A percentile compares a stretch with the other conserved stretches of the same genome.
Conservation (phyloP, 306 rosid species). For the Dalbergia cochinchinensis region DNA sequence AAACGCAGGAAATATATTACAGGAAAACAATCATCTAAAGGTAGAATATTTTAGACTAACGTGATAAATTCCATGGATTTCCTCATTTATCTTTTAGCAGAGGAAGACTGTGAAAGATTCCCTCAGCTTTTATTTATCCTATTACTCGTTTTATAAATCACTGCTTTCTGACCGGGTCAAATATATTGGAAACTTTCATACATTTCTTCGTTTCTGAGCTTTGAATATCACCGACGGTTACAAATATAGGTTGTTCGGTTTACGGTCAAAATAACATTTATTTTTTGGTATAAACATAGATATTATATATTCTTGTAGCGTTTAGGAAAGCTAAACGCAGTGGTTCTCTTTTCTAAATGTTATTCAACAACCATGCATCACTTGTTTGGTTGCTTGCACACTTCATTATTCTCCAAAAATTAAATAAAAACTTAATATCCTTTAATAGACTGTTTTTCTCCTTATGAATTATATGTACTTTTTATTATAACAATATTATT, state of each 20-base stretch:
- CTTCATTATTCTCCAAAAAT: conserved; percentile 49
- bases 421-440: not conserved
- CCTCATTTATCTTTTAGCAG: conserved; percentile 35
- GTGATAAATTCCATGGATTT: conserved; percentile 34
- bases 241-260: not conserved
- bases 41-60: conserved; percentile 25
- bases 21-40: conserved; percentile 28
- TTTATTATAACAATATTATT: no score
- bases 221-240: not conserved
- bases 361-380: conserved; percentile 66
- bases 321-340: conserved; percentile 37
- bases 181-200: not conserved
- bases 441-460: not conserved
- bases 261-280: not conserved
- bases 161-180: conserved; percentile 32
- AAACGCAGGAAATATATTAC: conserved; percentile 24
- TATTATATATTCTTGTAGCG: conserved; percentile 15
- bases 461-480: conserved; percentile 1
- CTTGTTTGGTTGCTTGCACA: conserved; percentile 77
- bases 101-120: conserved; percentile 34
- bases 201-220: not conserved
- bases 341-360: conserved; percentile 50
- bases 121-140: not conserved
- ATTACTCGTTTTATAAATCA: not conserved
- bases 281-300: conserved; percentile 19